Evolutionary conservation across 768 basidiomycete species (phyloP).

Genomic region (Boletus insuetus): DNA sequence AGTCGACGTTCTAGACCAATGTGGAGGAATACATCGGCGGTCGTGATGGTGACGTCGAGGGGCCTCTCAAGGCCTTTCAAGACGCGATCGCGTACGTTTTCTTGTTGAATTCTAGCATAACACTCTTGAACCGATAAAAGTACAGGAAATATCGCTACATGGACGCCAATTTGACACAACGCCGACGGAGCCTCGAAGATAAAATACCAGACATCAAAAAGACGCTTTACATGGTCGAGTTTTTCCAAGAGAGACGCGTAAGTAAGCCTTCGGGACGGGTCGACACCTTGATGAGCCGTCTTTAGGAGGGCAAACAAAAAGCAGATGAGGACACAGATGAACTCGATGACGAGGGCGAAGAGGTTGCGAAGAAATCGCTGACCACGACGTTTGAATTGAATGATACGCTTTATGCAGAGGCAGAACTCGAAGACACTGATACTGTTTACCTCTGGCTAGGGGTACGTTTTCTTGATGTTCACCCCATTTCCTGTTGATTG

Average conservation of each 20-base stretch:
- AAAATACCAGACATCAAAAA: slow-evolving; percentile 97
- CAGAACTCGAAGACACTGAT: slow-evolving; percentile 81
- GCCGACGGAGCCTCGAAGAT: slow-evolving; percentile 76
- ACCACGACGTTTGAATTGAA: slow-evolving; percentile 92
- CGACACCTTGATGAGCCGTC: not conserved
- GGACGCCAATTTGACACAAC: slow-evolving; percentile 81
- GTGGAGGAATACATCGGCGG: slow-evolving; percentile 86
- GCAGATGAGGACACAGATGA: slow-evolving; percentile 38
- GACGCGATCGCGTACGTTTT: slow-evolving; percentile 86
- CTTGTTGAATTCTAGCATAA: slow-evolving; percentile 2
- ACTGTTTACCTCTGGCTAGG: slow-evolving; percentile 95
- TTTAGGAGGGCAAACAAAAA: slow-evolving; percentile 60
- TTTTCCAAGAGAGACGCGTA: slow-evolving; percentile 69
- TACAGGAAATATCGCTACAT: slow-evolving; percentile 97
- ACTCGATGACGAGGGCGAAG: slow-evolving; percentile 52
- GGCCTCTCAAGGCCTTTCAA: slow-evolving; percentile 75
- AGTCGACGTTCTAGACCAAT: slow-evolving; percentile 56
- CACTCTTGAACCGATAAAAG: slow-evolving; percentile 25
- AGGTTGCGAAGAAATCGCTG: slow-evolving; percentile 46
- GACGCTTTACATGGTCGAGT: slow-evolving; percentile 88
- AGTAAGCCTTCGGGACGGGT: slow-evolving; percentile 20
- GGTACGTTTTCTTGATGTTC: slow-evolving; percentile 46
- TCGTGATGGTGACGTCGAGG: slow-evolving; percentile 74
- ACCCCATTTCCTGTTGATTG: not conserved
- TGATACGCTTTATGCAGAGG: slow-evolving; percentile 93